phyloP scores from a whole-genome alignment of 2,329 filamentous ascomycete species.

The Botrytis deweyae region DNA sequence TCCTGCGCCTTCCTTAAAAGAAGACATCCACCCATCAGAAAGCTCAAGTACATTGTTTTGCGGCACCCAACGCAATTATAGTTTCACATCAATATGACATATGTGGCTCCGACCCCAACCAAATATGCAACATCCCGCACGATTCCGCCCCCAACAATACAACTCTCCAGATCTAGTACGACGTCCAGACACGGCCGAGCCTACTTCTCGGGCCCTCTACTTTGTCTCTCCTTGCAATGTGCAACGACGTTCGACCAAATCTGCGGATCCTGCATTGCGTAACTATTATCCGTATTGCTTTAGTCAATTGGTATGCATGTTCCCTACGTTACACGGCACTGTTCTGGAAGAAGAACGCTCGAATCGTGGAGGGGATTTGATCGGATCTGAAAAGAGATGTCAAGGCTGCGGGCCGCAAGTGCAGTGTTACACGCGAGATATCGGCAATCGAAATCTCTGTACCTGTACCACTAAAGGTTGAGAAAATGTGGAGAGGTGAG shows the following conservation, averaged over 20 bases:
- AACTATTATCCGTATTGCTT: constrained; percentile 14
- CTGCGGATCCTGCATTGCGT: constrained; percentile 14
- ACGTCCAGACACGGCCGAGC: constrained; percentile 9
- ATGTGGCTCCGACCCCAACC: constrained; percentile 11
- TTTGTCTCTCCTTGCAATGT: constrained; percentile 18
- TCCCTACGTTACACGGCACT: constrained; percentile 1
- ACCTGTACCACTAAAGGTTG: not conserved
- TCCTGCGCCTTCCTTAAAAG: not conserved
- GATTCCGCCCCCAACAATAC: constrained; percentile 19
- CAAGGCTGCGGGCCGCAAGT: constrained; percentile 13
- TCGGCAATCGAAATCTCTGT: constrained; percentile 4
- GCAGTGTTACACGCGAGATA: constrained; percentile 14
- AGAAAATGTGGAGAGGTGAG: constrained; percentile 13
- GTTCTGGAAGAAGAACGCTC: constrained; percentile 5
- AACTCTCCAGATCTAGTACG: constrained; percentile 12
- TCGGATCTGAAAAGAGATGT: constrained; percentile 13
- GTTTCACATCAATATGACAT: constrained; percentile 18
- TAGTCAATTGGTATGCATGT: constrained; percentile 15
- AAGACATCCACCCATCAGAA: not conserved
- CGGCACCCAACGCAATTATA: not conserved
- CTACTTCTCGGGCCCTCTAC: constrained; percentile 1
- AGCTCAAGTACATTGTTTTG: constrained; percentile 2
- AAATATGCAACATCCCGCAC: constrained; percentile 16
- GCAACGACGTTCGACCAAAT: constrained; percentile 17
- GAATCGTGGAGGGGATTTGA: constrained; percentile 3